These are phyloP conservation scores for Tulasnella sp. DNA, from an alignment of 768 basidiomycete genomes.

Conservation along the genomic window DNA sequence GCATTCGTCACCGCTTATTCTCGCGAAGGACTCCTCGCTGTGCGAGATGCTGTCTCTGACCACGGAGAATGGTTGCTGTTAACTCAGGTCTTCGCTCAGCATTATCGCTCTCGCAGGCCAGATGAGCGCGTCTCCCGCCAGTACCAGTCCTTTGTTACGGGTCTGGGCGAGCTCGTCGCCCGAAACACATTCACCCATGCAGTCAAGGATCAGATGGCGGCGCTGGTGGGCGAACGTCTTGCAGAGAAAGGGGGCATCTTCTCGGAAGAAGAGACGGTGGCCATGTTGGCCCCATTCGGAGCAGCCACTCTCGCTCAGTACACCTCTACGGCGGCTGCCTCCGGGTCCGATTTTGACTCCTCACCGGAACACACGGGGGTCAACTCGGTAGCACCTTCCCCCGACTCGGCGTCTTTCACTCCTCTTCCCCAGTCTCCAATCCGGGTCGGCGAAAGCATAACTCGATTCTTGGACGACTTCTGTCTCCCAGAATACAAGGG, in stretches of 20 bases:
- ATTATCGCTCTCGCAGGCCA: constrained; percentile 8
- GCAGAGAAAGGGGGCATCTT: constrained; percentile 6
- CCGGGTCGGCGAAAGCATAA: constrained; percentile 3
- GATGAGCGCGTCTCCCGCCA: neutral
- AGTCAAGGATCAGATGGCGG: constrained; percentile 2
- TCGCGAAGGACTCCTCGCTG: neutral
- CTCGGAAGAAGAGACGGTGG: constrained; percentile 1
- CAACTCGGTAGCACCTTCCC: neutral
- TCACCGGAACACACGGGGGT: neutral
- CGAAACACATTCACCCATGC: neutral
- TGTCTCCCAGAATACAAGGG: constrained; percentile 30
- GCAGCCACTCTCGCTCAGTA: neutral
- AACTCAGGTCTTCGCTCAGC: constrained; percentile 9
- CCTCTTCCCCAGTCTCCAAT: neutral
- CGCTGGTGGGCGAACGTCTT: neutral
- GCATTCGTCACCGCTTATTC: constrained; percentile 27
- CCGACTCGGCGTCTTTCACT: neutral
- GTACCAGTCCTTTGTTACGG: constrained; percentile 11
- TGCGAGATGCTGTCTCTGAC: neutral
- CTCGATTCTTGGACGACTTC: constrained; percentile 28
- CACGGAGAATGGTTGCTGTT: constrained; percentile 11
- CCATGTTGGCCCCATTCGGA: constrained; percentile 11
- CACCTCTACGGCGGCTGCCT: neutral
- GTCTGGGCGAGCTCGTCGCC: constrained; percentile 7
- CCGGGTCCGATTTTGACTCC: constrained; percentile 4